These are phyloP conservation scores for Lactifluus volemus DNA, from an alignment of 768 basidiomycete species.

Conservation along the genomic window DNA sequence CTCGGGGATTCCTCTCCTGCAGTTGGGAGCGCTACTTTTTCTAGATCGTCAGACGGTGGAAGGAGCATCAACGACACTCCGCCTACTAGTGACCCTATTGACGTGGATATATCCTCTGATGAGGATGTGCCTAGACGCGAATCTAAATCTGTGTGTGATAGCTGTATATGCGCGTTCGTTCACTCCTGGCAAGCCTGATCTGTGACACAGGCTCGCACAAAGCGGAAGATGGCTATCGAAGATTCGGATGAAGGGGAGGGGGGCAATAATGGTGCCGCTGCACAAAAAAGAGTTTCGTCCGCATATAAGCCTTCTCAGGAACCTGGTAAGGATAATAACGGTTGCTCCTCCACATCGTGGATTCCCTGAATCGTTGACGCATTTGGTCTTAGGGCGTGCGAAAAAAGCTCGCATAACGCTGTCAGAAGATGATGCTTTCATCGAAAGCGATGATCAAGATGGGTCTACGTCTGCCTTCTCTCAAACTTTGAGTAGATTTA, in stretches of 20 bases:
- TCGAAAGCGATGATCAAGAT: slow-evolving; percentile 32
- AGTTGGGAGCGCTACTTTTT: slow-evolving; percentile 29
- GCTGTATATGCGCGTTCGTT: neutral
- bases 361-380: neutral
- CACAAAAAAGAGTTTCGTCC: slow-evolving; percentile 14
- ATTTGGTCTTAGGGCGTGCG: slow-evolving; percentile 30
- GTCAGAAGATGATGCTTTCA: slow-evolving; percentile 33
- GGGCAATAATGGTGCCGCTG: neutral
- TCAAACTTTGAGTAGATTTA: slow-evolving; percentile 53
- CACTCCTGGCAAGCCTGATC: neutral
- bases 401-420: slow-evolving; percentile 54
- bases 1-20: slow-evolving; percentile 31
- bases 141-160: slow-evolving; percentile 2
- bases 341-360: too few relatives aligned
- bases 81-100: slow-evolving; percentile 70
- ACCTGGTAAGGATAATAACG: neutral
- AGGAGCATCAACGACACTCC: slow-evolving; percentile 50
- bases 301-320: slow-evolving; percentile 15
- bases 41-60: slow-evolving; percentile 39
- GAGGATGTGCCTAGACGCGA: slow-evolving; percentile 32
- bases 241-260: slow-evolving; percentile 63
- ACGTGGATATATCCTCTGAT: slow-evolving; percentile 60
- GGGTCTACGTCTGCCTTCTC: slow-evolving; percentile 39
- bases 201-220: slow-evolving; percentile 24
- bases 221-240: slow-evolving; percentile 59